phyloP scores from a whole-genome alignment of 1,139 yeast species.

The Kodamaea alishanica region DNA sequence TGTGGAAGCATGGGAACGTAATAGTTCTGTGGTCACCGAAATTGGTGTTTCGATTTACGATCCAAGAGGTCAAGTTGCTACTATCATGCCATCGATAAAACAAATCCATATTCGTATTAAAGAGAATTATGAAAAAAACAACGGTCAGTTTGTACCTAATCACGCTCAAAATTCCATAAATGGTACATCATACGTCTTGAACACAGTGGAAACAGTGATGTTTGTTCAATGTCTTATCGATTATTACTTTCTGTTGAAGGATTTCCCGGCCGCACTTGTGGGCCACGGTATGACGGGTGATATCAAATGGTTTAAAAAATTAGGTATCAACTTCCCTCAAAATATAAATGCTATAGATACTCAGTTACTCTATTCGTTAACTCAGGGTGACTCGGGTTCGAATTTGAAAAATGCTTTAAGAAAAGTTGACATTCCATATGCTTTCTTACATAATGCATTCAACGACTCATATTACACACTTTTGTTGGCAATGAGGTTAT shows the following conservation, averaged over 20 bases:
- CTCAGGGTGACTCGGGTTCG: conserved; percentile 42
- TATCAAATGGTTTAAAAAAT: conserved; percentile 44
- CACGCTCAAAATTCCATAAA: conserved; percentile 54
- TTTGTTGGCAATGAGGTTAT: conserved; percentile 46
- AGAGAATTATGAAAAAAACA: conserved; percentile 45
- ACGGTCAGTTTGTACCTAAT: conserved; percentile 63
- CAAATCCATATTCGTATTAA: conserved; percentile 55
- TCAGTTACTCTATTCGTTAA: conserved; percentile 40
- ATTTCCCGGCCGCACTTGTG: conserved; percentile 40
- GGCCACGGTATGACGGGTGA: conserved; percentile 74
- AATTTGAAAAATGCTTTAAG: conserved; percentile 51
- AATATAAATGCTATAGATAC: conserved; percentile 48
- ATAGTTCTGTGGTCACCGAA: conserved; percentile 51
- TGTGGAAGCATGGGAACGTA: conserved; percentile 61
- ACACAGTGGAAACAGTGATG: conserved; percentile 29
- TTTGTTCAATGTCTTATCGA: conserved; percentile 44
- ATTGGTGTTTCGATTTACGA: conserved; percentile 68
- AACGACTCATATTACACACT: conserved; percentile 76
- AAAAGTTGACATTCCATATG: conserved; percentile 54
- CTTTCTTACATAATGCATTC: conserved; percentile 75
- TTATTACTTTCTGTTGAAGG: conserved; percentile 29
- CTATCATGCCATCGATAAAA: conserved; percentile 42
- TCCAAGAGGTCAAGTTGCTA: conserved; percentile 42
- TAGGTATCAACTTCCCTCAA: conserved; percentile 48
- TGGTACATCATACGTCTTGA: conserved; percentile 49